Conservation (phyloP, 306 rosid species). For the Prunus kanzakura region DNA sequence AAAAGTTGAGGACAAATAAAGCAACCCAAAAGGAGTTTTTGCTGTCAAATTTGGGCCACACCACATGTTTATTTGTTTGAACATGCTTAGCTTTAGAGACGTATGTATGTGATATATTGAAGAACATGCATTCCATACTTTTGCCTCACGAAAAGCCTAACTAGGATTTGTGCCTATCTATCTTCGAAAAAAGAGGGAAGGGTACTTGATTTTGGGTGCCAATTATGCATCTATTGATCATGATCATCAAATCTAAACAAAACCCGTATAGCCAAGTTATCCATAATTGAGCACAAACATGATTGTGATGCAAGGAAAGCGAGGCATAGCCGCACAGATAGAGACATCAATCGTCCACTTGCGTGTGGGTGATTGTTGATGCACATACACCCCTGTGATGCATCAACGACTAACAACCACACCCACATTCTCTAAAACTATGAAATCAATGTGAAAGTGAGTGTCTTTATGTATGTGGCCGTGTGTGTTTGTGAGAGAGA, state of each 20-base stretch:
- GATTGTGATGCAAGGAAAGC: no score
- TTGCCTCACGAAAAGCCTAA: background rate
- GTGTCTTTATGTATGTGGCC: no score
- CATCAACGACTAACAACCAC: no score
- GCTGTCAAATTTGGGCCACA: background rate
- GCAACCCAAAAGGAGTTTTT: background rate
- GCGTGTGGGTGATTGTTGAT: no score
- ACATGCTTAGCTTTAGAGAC: background rate
- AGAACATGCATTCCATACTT: background rate
- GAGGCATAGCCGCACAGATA: no score
- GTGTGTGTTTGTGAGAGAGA: no score
- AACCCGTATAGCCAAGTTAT: background rate
- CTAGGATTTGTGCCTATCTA: background rate
- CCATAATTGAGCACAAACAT: no score
- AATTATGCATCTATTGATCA: no score
- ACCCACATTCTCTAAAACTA: no score
- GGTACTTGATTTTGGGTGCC: background rate
- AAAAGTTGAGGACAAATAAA: background rate
- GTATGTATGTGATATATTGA: background rate
- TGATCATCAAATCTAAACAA: background rate
- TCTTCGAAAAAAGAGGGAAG: background rate
- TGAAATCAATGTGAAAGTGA: no score
- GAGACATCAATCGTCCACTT: no score
- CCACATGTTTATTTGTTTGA: background rate
- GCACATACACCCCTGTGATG: no score